These are phyloP conservation scores for Paecilomyces niveus DNA, from an alignment of 2,329 filamentous ascomycete genomes.

Conservation along the genomic window DNA sequence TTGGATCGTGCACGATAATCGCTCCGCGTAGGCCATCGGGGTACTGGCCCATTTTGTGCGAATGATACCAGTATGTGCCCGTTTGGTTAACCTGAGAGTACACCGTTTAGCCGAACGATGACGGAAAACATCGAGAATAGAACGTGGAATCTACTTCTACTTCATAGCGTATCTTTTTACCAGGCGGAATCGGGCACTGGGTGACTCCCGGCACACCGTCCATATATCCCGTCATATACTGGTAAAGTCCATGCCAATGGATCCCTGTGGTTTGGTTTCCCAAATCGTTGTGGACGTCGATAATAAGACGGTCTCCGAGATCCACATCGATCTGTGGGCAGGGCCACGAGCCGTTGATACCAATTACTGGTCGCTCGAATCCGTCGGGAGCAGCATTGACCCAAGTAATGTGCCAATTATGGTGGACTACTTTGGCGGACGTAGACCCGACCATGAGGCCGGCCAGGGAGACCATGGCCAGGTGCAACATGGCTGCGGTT, in stretches of 20 bases:
- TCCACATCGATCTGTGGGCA: slow-evolving; percentile 50
- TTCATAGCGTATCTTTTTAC: slow-evolving; percentile 59
- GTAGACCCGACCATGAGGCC: slow-evolving; percentile 3
- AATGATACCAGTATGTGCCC: slow-evolving; percentile 76
- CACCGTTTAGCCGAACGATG: background rate
- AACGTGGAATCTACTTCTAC: slow-evolving; percentile 43
- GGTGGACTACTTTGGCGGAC: slow-evolving; percentile 30
- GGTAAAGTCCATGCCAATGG: slow-evolving; percentile 63
- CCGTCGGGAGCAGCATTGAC: slow-evolving; percentile 66
- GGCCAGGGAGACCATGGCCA: background rate
- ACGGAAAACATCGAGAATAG: background rate
- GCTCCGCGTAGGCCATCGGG: slow-evolving; percentile 62
- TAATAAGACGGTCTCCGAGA: slow-evolving; percentile 30
- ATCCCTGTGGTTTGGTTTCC: slow-evolving; percentile 33
- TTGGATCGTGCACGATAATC: slow-evolving; percentile 57
- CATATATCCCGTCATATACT: slow-evolving; percentile 62
- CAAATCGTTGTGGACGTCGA: slow-evolving; percentile 32
- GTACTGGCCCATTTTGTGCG: slow-evolving; percentile 60
- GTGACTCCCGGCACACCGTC: slow-evolving; percentile 61
- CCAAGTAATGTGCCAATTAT: slow-evolving; percentile 65
- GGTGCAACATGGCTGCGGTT: background rate
- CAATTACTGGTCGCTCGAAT: slow-evolving; percentile 58
- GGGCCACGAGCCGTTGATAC: slow-evolving; percentile 72
- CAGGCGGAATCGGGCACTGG: slow-evolving; percentile 61
- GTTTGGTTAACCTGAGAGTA: slow-evolving; percentile 51